A percentile compares a stretch with the other conserved stretches of the same genome.
phyloP scores from a whole-genome alignment of 179 eudicot species.

The Vitellaria paradoxa region DNA sequence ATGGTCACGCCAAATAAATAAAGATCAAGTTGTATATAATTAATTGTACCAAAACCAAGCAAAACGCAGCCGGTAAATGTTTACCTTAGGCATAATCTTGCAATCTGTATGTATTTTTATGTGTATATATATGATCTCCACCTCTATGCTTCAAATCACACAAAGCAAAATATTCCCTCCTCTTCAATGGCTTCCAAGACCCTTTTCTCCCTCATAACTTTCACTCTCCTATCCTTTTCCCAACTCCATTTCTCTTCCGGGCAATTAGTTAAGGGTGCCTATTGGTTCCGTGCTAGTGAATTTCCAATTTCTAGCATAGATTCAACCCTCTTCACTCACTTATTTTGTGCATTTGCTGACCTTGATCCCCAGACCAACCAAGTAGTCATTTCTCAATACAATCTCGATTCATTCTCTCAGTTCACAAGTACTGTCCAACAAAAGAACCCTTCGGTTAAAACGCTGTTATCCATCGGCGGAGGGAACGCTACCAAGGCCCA shows the following conservation, averaged over 20 bases:
- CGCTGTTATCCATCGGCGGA: constrained; percentile 50
- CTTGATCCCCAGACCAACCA: constrained; percentile 31
- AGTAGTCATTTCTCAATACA: constrained; percentile 26
- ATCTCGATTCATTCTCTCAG: constrained; percentile 22
- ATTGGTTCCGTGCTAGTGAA: constrained; percentile 46
- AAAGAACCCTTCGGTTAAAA: constrained; percentile 34
- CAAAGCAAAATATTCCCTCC: neutral
- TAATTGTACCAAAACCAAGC: no score
- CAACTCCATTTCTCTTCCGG: neutral
- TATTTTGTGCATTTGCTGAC: constrained; percentile 57
- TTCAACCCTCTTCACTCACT: constrained; percentile 58
- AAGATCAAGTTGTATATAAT: no score
- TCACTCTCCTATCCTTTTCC: neutral
- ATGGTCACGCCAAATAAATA: no score
- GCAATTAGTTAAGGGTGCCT: constrained; percentile 36
- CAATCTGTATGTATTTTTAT: no score
- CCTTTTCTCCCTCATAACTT: neutral
- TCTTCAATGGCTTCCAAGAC: constrained; percentile 7
- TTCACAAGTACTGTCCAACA: constrained; percentile 36
- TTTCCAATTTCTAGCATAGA: constrained; percentile 27
- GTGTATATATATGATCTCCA: no score
- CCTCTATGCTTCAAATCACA: no score
- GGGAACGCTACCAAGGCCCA: constrained; percentile 16
- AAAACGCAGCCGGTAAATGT: no score
- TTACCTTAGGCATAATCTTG: no score